A percentile compares a stretch with the other conserved stretches of the same genome.
These are phyloP conservation scores for Leucocoprinus birnbaumii DNA, from an alignment of 768 basidiomycete species.

Conservation along the genomic window DNA sequence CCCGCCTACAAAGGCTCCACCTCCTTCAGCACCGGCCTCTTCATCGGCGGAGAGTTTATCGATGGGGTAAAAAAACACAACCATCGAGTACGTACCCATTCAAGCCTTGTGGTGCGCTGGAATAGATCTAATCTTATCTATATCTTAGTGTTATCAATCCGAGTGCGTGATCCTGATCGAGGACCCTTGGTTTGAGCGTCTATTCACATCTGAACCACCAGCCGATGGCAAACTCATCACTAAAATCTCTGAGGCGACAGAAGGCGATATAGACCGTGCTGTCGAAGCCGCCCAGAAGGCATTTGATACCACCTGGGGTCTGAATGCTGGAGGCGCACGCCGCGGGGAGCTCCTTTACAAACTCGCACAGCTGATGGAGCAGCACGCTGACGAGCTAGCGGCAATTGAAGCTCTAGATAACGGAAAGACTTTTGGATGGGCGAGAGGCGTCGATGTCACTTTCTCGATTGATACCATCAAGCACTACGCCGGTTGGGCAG, in stretches of 20 bases:
- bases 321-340: constrained; percentile 43
- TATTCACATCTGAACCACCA: constrained; percentile 21
- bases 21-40: constrained; percentile 64
- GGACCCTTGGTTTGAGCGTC: neutral
- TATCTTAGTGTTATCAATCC: constrained; percentile 53
- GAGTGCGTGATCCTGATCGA: constrained; percentile 21
- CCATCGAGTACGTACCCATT: constrained; percentile 57
- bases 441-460: constrained; percentile 46
- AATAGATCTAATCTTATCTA: constrained; percentile 11
- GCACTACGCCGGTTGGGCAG: constrained; percentile 87
- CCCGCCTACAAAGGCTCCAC: constrained; percentile 55
- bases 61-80: constrained; percentile 49
- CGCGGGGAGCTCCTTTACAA: constrained; percentile 28
- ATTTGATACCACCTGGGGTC: constrained; percentile 63
- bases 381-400: constrained; percentile 25
- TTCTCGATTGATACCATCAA: constrained; percentile 46
- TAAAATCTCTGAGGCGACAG: constrained; percentile 52
- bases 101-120: neutral
- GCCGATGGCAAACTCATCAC: constrained; percentile 64
- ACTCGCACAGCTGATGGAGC: constrained; percentile 27
- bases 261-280: constrained; percentile 74
- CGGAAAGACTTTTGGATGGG: constrained; percentile 53
- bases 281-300: constrained; percentile 59
- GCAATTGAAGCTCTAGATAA: constrained; percentile 68
- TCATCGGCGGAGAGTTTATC: constrained; percentile 68